Conservation (phyloP, 805 yeast genomes). For the Metahyphopichia silvanorum region DNA sequence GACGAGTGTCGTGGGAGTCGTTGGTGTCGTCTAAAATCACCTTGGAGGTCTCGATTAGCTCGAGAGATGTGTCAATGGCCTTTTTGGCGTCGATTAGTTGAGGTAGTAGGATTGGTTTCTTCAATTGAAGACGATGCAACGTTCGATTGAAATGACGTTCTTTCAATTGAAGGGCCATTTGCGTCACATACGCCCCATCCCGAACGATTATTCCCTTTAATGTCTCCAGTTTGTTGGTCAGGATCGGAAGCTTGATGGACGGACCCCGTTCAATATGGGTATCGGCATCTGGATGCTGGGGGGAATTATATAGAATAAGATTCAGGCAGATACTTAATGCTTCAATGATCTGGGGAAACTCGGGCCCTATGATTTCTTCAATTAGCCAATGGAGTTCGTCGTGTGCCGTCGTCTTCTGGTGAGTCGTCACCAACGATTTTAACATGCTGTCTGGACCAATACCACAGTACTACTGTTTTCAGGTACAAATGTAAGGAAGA, state of each 20-base stretch:
- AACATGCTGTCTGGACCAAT: too few relatives aligned
- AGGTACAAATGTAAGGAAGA: too few relatives aligned
- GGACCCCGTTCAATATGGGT: slow-evolving; percentile 32
- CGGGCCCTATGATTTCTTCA: slow-evolving; percentile 18
- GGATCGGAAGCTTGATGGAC: slow-evolving; percentile 53
- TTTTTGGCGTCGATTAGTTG: slow-evolving; percentile 48
- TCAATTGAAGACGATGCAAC: slow-evolving; percentile 25
- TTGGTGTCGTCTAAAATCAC: slow-evolving; percentile 8
- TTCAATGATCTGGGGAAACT: slow-evolving; percentile 32
- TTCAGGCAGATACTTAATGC: slow-evolving; percentile 37
- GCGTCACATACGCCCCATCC: slow-evolving; percentile 50
- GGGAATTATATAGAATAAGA: slow-evolving; percentile 33
- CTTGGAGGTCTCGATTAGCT: slow-evolving; percentile 16
- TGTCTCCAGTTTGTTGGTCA: slow-evolving; percentile 51
- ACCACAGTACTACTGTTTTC: too few relatives aligned
- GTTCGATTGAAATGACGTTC: slow-evolving; percentile 38
- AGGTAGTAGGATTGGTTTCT: slow-evolving; percentile 32
- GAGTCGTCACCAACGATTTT: too few relatives aligned
- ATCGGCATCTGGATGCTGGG: slow-evolving; percentile 28
- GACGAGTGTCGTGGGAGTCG: slow-evolving; percentile 9
- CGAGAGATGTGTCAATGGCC: slow-evolving; percentile 34
- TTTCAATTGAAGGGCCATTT: slow-evolving; percentile 41
- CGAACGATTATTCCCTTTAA: slow-evolving; percentile 61
- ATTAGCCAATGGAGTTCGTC: slow-evolving; percentile 33
- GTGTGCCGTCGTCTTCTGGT: slow-evolving; percentile 15